phyloP scores from a whole-genome alignment of 148 eudicot species.

The Amaranthus palmeri region DNA sequence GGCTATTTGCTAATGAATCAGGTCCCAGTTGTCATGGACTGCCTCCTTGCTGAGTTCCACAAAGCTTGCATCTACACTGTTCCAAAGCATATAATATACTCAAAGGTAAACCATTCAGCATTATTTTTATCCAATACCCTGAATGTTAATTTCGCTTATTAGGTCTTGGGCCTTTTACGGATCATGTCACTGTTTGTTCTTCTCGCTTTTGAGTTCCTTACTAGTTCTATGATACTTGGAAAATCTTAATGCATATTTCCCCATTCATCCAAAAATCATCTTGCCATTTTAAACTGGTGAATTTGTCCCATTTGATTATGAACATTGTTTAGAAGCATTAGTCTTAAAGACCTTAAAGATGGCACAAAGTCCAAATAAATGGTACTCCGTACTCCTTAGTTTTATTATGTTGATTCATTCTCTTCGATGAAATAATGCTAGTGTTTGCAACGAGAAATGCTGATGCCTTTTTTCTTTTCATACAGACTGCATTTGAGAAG shows the following conservation, averaged over 20 bases:
- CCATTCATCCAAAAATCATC: neutral
- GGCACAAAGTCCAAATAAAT: neutral
- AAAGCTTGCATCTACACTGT: constrained; percentile 79
- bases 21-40: constrained; percentile 79
- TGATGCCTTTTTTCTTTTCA: constrained; percentile 6
- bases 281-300: neutral
- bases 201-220: constrained; percentile 3
- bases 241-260: neutral
- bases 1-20: constrained; percentile 26
- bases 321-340: neutral
- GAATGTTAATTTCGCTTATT: neutral
- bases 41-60: constrained; percentile 72
- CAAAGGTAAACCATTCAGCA: constrained; percentile 43
- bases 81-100: constrained; percentile 70
- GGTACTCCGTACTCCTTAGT: neutral
- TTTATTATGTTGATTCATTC: neutral
- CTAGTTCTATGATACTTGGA: neutral
- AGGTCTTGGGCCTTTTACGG: neutral
- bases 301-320: constrained; percentile 2
- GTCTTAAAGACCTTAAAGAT: neutral
- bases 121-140: neutral
- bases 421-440: neutral
- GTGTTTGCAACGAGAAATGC: neutral
- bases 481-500: constrained; percentile 48
- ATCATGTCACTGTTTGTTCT: neutral